A percentile compares a stretch with the other conserved stretches of the same genome.
Evolutionary conservation across 352 stramenopile species (phyloP).

Genomic region (Peronosclerospora sorghi): DNA sequence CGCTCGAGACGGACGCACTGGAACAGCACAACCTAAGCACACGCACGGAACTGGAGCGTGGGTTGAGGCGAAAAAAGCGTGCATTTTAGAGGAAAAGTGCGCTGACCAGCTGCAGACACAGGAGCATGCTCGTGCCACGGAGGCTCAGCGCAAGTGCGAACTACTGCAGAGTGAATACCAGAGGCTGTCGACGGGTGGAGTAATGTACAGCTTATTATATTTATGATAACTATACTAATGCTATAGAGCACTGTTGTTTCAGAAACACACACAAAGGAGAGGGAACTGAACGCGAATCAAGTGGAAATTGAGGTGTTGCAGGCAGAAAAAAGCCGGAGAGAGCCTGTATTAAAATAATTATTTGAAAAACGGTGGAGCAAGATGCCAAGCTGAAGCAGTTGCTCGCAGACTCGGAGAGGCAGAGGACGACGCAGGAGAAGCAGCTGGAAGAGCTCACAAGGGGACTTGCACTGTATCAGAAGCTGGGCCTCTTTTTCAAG

Average conservation of each 20-base stretch:
- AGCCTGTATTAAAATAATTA: slow-evolving; percentile 51
- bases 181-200: slow-evolving; percentile 21
- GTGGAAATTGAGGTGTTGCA: slow-evolving; percentile 64
- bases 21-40: slow-evolving; percentile 34
- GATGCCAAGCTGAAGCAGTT: slow-evolving; percentile 44
- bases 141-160: slow-evolving; percentile 32
- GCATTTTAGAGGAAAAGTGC: slow-evolving; percentile 31
- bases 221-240: background rate
- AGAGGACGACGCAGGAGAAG: slow-evolving; percentile 29
- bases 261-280: slow-evolving; percentile 39
- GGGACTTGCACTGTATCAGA: slow-evolving; percentile 56
- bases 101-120: slow-evolving; percentile 30
- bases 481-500: slow-evolving; percentile 60
- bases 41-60: slow-evolving; percentile 30
- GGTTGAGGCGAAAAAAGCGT: slow-evolving; percentile 32
- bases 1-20: slow-evolving; percentile 33
- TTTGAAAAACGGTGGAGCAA: slow-evolving; percentile 46
- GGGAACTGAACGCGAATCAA: slow-evolving; percentile 36
- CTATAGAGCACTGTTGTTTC: background rate
- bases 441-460: slow-evolving; percentile 51
- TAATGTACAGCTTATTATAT: background rate
- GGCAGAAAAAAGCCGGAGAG: slow-evolving; percentile 41
- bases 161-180: slow-evolving; percentile 34
- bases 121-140: slow-evolving; percentile 24
- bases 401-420: slow-evolving; percentile 28